phyloP scores from a whole-genome alignment of 345 rosid species.

The Geranium brycei region DNA sequence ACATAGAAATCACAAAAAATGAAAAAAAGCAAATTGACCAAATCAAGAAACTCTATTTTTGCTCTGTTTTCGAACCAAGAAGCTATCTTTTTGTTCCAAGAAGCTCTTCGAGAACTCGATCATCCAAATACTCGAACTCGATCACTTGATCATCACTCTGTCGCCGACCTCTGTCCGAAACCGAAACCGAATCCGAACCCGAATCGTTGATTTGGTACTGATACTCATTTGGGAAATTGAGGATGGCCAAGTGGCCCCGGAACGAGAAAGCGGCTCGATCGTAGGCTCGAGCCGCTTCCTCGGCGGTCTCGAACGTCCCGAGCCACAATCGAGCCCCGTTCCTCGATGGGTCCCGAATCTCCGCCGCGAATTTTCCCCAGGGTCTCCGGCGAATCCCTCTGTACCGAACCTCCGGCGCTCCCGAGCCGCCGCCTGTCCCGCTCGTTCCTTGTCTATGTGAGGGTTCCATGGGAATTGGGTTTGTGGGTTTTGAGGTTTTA shows the following conservation, averaged over 20 bases:
- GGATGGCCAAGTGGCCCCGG: constrained; percentile 46
- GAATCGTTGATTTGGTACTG: constrained; percentile 11
- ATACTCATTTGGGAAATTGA: constrained; percentile 55
- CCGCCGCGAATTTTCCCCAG: constrained; percentile 78
- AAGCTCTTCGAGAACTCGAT: constrained; percentile 62
- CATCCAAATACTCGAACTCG: constrained; percentile 67
- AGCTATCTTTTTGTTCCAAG: constrained; percentile 14
- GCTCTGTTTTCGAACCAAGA: too few species aligned
- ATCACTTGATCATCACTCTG: constrained; percentile 30
- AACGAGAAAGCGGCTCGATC: constrained; percentile 47
- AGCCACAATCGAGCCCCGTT: constrained; percentile 65
- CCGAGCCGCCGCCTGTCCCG: background rate
- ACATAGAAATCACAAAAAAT: too few species aligned
- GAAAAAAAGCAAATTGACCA: too few species aligned
- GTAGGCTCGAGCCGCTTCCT: constrained; percentile 52
- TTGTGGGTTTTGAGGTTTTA: too few species aligned
- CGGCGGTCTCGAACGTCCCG: constrained; percentile 44
- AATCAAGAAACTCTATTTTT: too few species aligned
- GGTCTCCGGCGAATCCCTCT: constrained; percentile 62
- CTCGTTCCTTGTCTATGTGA: too few species aligned
- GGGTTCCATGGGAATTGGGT: too few species aligned
- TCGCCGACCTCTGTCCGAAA: constrained; percentile 9
- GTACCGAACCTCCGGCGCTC: constrained; percentile 33
- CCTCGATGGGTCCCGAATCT: constrained; percentile 65
- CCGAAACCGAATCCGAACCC: constrained; percentile 6